Percentiles rank a stretch among this genome's conserved stretches.
Evolutionary conservation across 768 basidiomycete genomes (phyloP).

Genomic region (Boletellus sp.): DNA sequence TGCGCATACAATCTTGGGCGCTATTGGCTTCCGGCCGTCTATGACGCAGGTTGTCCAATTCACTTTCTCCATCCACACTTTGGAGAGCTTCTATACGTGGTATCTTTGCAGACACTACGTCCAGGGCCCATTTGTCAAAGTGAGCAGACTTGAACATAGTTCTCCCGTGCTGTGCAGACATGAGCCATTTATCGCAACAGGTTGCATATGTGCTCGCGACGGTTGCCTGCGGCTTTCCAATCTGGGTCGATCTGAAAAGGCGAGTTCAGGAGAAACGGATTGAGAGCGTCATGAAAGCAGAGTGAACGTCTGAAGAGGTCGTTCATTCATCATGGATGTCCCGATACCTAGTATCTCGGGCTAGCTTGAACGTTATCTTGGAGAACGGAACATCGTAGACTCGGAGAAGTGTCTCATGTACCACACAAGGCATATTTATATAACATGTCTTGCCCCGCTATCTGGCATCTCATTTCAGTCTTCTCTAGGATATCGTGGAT

Average conservation of each 20-base stretch:
- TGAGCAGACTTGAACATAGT: constrained; percentile 1
- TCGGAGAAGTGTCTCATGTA: too few species aligned
- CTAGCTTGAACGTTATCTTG: too few species aligned
- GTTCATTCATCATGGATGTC: too few species aligned
- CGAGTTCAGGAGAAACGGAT: constrained; percentile 68
- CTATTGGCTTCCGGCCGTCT: constrained; percentile 19
- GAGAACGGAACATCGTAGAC: too few species aligned
- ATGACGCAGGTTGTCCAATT: constrained; percentile 7
- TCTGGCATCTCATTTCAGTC: too few species aligned
- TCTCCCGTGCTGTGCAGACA: neutral
- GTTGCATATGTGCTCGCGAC: constrained; percentile 49
- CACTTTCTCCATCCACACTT: constrained; percentile 8
- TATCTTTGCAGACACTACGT: constrained; percentile 31
- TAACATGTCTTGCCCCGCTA: too few species aligned
- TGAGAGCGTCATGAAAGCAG: constrained; percentile 74
- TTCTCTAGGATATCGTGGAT: too few species aligned
- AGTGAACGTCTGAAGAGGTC: constrained; percentile 31
- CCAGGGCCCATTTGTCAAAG: constrained; percentile 14
- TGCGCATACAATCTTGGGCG: constrained; percentile 9
- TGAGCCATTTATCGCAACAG: constrained; percentile 31
- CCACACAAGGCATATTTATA: too few species aligned
- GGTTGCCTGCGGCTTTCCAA: constrained; percentile 51
- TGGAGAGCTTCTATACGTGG: constrained; percentile 29
- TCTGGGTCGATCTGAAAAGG: constrained; percentile 50
- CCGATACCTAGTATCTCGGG: too few species aligned